Evolutionary conservation across 257 asterid species (phyloP).

Genomic region (Solanum tacnaense): DNA sequence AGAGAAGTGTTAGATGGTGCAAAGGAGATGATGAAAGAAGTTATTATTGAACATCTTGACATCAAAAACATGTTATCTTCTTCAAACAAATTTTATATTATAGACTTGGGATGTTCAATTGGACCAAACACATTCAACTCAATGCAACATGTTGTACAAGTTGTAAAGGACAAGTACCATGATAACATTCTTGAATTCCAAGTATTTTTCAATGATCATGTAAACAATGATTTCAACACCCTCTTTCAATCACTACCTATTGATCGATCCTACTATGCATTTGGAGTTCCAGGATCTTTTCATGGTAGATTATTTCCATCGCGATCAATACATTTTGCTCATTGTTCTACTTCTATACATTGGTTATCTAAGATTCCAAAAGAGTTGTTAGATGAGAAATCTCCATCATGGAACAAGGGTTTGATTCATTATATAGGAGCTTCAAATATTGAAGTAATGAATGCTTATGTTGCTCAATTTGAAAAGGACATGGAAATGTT

Average conservation of each 20-base stretch:
- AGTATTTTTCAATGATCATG: constrained; percentile 14
- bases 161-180: neutral
- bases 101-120: constrained; percentile 22
- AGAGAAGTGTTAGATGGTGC: neutral
- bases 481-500: too few species aligned
- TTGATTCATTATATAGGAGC: constrained; percentile 11
- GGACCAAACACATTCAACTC: constrained; percentile 21
- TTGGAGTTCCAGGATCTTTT: constrained; percentile 27
- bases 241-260: constrained; percentile 16
- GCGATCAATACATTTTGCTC: constrained; percentile 10
- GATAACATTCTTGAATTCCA: constrained; percentile 7
- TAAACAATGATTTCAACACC: neutral
- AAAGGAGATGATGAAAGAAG: constrained; percentile 1
- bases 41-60: neutral
- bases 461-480: too few species aligned
- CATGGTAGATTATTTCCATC: constrained; percentile 11
- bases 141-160: constrained; percentile 5
- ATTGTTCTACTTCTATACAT: constrained; percentile 7
- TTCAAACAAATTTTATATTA: neutral
- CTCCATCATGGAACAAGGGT: constrained; percentile 12
- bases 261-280: constrained; percentile 8
- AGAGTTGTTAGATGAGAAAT: neutral
- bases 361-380: constrained; percentile 29
- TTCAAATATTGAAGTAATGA: neutral
- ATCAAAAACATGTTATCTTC: neutral